Percentiles rank a stretch among this genome's conserved stretches.
phyloP scores from a whole-genome alignment of 768 basidiomycete species.

The Agaricus blazei region DNA sequence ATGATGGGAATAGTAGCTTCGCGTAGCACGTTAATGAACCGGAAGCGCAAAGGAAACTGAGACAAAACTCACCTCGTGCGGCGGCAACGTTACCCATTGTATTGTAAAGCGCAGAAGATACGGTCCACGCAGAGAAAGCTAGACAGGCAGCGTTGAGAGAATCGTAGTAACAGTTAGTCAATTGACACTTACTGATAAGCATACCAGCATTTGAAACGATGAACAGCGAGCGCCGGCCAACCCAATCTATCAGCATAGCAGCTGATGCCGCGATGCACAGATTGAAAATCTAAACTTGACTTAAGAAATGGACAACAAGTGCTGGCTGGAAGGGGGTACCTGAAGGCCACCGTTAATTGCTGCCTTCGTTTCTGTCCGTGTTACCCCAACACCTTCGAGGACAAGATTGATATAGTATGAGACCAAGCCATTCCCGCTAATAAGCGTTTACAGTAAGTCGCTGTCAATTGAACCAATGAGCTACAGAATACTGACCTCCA shows the following conservation, averaged over 20 bases:
- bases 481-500: constrained; percentile 47
- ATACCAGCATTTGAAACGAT: constrained; percentile 55
- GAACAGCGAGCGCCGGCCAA: constrained; percentile 68
- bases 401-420: constrained; percentile 73
- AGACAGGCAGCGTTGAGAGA: neutral
- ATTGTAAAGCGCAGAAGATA: constrained; percentile 40
- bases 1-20: constrained; percentile 62
- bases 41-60: neutral
- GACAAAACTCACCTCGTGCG: constrained; percentile 28
- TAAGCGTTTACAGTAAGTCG: constrained; percentile 1
- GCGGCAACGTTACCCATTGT: constrained; percentile 32
- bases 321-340: constrained; percentile 20
- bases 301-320: neutral
- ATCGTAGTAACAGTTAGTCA: neutral
- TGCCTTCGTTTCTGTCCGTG: constrained; percentile 43
- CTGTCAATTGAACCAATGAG: neutral
- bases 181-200: constrained; percentile 36
- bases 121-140: constrained; percentile 59
- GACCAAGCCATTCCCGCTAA: constrained; percentile 62
- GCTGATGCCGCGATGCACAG: constrained; percentile 53
- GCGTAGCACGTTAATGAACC: neutral
- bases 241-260: constrained; percentile 58
- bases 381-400: constrained; percentile 60
- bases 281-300: constrained; percentile 48
- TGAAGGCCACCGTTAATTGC: constrained; percentile 61